Evolutionary conservation across 371 early-diverging fungal genomes (phyloP), one percentile per base, ranked within the genome.

Genomic region (Mucor irregularis): DNA sequence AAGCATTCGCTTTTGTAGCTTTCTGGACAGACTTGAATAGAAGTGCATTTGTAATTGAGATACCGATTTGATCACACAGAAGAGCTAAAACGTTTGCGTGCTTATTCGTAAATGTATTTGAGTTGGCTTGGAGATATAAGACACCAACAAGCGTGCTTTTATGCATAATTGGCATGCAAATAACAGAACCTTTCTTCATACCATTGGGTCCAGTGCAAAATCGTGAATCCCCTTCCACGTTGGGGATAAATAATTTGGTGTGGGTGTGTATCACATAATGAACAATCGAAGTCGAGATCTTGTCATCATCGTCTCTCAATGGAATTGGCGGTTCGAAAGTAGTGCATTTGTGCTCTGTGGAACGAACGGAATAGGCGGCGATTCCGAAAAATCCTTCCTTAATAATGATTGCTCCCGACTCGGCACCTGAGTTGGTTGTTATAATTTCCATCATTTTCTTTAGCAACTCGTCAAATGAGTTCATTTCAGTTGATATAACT

Each of bases 31-130:
- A 76, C 29, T 76, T 76, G 59, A 81, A 83, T 24, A 83, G 35
- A 13, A 83, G 35, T 0, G 84, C 84, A 48, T 83, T 83, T 22
- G 84, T 83, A 46, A 83, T 76, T 2, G 84, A 83, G 46, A 81
- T 83, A 25, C 82, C 84, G n/a, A 83, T 69, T 46, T 81, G 82
- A 44, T 83, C 80, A n/a, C 82, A 81, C 13, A 83, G 38, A 14
- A 83, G 58, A n/a, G 77, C 69, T 42, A 83, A 68, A 0, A 83
- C 84, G 24, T 79, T 66, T 51, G 77, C 66, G 40, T 81, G 70
- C 34, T 79, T 78, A 53, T 66, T 73, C 0, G 84, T 80, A 58
- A 83, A 81, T 3, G 81, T 73, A 16, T 77, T 70, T n/a, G 76
- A 56, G 1, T 74, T 80, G 3, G 78, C 81, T 19, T 83, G 79